Conservation (phyloP, 768 basidiomycete genomes). For the Antrodiella citrinella region DNA sequence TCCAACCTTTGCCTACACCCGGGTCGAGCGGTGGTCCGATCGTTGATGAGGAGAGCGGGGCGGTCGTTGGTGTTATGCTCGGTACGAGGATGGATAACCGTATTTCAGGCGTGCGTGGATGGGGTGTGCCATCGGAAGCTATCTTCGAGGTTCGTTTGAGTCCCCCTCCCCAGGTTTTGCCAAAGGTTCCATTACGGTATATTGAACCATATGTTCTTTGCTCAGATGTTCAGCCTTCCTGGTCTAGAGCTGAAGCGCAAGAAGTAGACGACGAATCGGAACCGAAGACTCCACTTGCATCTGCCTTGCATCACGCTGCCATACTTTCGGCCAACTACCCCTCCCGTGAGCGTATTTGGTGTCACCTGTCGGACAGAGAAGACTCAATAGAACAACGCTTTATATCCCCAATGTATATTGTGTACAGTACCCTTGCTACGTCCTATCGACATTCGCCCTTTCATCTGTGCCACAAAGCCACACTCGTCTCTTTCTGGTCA, state of each 20-base stretch:
- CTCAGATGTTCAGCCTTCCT: conserved; percentile 48
- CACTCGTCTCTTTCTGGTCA: no score
- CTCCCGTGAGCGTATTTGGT: no score
- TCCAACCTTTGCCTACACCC: conserved; percentile 45
- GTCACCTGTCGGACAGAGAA: no score
- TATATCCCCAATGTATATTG: no score
- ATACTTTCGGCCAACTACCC: no score
- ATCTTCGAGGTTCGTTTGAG: conserved; percentile 57
- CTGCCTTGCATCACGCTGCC: no score
- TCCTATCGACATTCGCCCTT: no score
- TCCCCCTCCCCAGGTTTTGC: conserved; percentile 2
- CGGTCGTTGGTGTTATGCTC: conserved; percentile 57
- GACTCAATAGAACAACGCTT: no score
- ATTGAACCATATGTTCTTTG: background rate
- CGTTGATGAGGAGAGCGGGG: conserved; percentile 49
- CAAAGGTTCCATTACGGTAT: background rate
- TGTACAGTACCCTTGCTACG: no score
- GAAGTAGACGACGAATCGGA: no score
- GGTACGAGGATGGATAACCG: conserved; percentile 52
- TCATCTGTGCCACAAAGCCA: no score
- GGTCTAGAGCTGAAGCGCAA: conserved; percentile 26
- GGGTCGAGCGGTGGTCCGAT: conserved; percentile 70
- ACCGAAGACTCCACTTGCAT: no score
- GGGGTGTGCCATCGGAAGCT: conserved; percentile 55
- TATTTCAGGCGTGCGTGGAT: conserved; percentile 47